Base-by-base conservation (phyloP, 2,329 filamentous ascomycete genomes). In the Fusarium sp. region DNA sequence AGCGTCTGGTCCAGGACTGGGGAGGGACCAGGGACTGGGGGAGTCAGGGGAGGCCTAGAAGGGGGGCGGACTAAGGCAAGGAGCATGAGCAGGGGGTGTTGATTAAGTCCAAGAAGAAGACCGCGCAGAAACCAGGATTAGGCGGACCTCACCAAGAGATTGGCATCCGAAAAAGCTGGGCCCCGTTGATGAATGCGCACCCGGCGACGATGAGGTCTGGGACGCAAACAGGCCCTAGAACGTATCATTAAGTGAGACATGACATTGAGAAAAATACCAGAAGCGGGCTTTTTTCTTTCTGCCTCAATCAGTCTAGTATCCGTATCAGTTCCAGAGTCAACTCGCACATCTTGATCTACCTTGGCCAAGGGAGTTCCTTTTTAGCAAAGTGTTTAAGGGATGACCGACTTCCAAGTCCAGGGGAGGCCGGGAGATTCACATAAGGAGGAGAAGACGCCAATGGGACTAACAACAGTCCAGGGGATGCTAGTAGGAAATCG, bases 1-100 rank as follows among this genome's bases (percentile, higher is more conserved):
- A 69, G 61, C 68, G 74, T 77, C 74, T 78, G 69, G 71, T 70
- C 73, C 65, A 67, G 70, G 30, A 34, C 34, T 52, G 68, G 66
- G 67, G 58, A 54, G 47, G 62, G 72, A 62, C 62, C 65, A 70
- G 57, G 71, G 70, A 71, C 30, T 47, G 62, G 70, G 71, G 50
- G 65, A 39, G 44, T 51, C 51, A 68, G 65, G 64, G 36, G 56
- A 69, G 67, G 45, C 68, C 63, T 60, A 54, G 64, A 55, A 48
- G 55, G 44, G 58, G 56, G 56, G 50, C n/a, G 20, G 50, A 41
- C 62, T 72, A 71, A 72, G 56, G 51, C 38, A 60, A 63, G 69
- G 62, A 62, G 50, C 58, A 42, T 39, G 50, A 55, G 70, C 56
- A 68, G 61, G 62, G 56, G 68, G 58, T 65, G 13, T 50, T 50